Evolutionary conservation across 228 moss, liverwort and hornwort species (phyloP).

Genomic region (Sphagnum magellanicum): DNA sequence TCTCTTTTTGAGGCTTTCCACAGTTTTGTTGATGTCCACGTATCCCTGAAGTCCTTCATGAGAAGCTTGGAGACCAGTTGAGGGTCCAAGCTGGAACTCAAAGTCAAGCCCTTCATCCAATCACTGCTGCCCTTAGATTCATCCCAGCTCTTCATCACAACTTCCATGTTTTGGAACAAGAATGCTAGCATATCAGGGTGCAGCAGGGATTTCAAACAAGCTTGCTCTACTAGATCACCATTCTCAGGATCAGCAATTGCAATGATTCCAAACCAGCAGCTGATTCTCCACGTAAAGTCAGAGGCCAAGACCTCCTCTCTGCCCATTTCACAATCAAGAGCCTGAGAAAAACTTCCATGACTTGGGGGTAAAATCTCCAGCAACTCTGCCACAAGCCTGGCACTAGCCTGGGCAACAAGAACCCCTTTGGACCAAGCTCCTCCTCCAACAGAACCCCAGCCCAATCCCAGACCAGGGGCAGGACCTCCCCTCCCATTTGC

Average conservation of each 20-base stretch:
- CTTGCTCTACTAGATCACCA: conserved; percentile 44
- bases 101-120: no score
- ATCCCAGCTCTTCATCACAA: conserved; percentile 15
- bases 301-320: conserved; percentile 1
- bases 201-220: conserved; percentile 40
- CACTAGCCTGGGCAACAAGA: conserved; percentile 59
- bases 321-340: not conserved
- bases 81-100: conserved; percentile 18
- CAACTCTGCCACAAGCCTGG: conserved; percentile 54
- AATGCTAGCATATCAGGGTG: conserved; percentile 30
- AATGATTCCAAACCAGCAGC: conserved; percentile 58
- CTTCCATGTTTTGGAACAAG: conserved; percentile 24
- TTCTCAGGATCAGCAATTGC: conserved; percentile 51
- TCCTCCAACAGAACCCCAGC: conserved; percentile 78
- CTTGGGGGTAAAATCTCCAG: conserved; percentile 22
- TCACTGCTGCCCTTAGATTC: not conserved
- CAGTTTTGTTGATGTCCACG: conserved; percentile 65
- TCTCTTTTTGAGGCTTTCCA: conserved; percentile 20
- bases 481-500: conserved; percentile 76
- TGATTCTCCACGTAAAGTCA: conserved; percentile 44
- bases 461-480: conserved; percentile 82
- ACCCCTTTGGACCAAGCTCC: conserved; percentile 73
- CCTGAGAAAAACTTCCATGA: not conserved
- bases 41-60: conserved; percentile 37
- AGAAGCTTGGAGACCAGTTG: conserved; percentile 49